A percentile compares a stretch with the other conserved stretches of the same genome.
These are phyloP conservation scores for Melampsora occidentalis DNA, from an alignment of 1,284 basidiomycete genomes.

Conservation along the genomic window DNA sequence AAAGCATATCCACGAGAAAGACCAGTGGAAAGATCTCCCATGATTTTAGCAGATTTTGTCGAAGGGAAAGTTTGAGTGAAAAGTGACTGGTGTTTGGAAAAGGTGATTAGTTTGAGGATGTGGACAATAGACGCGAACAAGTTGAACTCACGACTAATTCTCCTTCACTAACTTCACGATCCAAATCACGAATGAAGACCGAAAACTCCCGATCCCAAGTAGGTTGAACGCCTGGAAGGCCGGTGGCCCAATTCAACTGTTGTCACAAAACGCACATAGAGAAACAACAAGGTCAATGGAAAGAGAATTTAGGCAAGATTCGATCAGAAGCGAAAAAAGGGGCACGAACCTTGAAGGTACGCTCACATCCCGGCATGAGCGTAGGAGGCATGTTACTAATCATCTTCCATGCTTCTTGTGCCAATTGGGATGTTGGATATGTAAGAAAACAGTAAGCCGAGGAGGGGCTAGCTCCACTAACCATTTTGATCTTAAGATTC, in stretches of 20 bases:
- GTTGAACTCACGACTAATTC: conserved; percentile 63
- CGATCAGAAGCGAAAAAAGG: conserved; percentile 12
- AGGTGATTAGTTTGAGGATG: background rate
- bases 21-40: conserved; percentile 81
- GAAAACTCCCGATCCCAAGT: conserved; percentile 68
- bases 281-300: conserved; percentile 65
- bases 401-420: conserved; percentile 61
- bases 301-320: conserved; percentile 62
- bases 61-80: conserved; percentile 79
- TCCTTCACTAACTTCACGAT: conserved; percentile 81
- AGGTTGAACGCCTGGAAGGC: conserved; percentile 53
- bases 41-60: conserved; percentile 88
- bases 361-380: conserved; percentile 60
- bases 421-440: conserved; percentile 69
- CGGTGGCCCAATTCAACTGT: conserved; percentile 74
- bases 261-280: conserved; percentile 73
- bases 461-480: conserved; percentile 64
- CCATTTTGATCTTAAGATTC: conserved; percentile 61
- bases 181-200: conserved; percentile 85
- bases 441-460: conserved; percentile 80
- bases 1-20: conserved; percentile 86
- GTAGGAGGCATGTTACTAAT: conserved; percentile 57
- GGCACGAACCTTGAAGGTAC: conserved; percentile 50
- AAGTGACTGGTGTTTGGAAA: conserved; percentile 54
- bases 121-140: background rate